A percentile compares a stretch with the other conserved stretches of the same genome.
phyloP scores from a whole-genome alignment of 2,329 filamentous ascomycete genomes.

The Alternaria incomplexa region DNA sequence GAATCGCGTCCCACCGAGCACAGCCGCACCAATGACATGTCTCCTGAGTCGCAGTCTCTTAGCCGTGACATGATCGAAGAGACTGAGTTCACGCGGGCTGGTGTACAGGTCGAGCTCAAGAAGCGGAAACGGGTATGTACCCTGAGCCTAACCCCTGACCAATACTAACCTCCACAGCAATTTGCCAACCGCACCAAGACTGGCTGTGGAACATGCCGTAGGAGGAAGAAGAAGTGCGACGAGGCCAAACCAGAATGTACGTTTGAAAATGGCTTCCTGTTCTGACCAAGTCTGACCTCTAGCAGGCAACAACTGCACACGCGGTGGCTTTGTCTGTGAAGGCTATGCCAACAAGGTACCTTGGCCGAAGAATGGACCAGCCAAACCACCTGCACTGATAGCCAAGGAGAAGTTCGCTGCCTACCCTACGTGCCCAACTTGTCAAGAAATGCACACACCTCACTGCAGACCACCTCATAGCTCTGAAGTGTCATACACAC shows the following conservation, averaged over 20 bases:
- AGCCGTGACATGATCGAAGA: conserved; percentile 18
- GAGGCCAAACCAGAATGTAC: conserved; percentile 91
- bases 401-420: conserved; percentile 69
- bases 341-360: conserved; percentile 83
- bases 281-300: conserved; percentile 2
- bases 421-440: conserved; percentile 25
- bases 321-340: conserved; percentile 87
- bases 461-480: conserved; percentile 33
- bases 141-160: not conserved
- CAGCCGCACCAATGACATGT: conserved; percentile 9
- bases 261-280: conserved; percentile 45
- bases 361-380: conserved; percentile 78
- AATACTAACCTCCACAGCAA: conserved; percentile 54
- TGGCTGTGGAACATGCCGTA: conserved; percentile 88
- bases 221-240: conserved; percentile 97
- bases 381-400: conserved; percentile 71
- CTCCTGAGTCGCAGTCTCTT: conserved; percentile 9
- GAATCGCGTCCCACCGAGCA: conserved; percentile 33
- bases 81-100: conserved; percentile 51
- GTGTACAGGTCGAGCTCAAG: conserved; percentile 56
- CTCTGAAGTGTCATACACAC: conserved; percentile 2
- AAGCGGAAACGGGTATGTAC: conserved; percentile 54
- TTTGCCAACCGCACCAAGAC: conserved; percentile 98
- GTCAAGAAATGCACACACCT: conserved; percentile 35
- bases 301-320: conserved; percentile 76